phyloP scores from a whole-genome alignment of 768 basidiomycete species.

The Cubamyces lactineus region DNA sequence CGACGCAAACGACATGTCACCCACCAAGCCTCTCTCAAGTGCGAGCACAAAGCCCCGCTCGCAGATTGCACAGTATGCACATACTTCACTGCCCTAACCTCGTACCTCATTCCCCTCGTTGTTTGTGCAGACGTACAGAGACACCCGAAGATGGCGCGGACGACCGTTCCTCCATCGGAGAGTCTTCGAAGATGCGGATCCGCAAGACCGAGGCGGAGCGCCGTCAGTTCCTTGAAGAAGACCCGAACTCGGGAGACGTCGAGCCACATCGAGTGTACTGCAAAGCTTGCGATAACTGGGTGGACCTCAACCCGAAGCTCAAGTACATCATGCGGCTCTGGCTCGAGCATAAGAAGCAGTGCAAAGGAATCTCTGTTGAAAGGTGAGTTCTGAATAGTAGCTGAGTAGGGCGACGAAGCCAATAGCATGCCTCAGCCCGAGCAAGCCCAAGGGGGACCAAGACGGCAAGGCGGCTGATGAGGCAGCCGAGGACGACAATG shows the following conservation, averaged over 20 bases:
- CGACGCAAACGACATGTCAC: conserved; percentile 10
- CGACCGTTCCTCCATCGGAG: conserved; percentile 57
- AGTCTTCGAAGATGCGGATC: conserved; percentile 47
- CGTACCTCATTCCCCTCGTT: background rate
- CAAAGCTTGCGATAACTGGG: conserved; percentile 56
- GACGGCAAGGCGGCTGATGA: conserved; percentile 16
- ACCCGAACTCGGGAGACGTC: conserved; percentile 58
- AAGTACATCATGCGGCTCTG: conserved; percentile 63
- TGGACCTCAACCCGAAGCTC: conserved; percentile 57
- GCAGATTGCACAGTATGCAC: conserved; percentile 13
- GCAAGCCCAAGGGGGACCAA: conserved; percentile 1
- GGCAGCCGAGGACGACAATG: conserved; percentile 32
- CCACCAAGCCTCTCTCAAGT: conserved; percentile 20
- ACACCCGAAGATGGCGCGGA: conserved; percentile 41
- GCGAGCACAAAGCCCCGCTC: conserved; percentile 19
- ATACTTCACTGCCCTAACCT: too few species aligned
- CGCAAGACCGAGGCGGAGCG: conserved; percentile 63
- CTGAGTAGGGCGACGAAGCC: background rate
- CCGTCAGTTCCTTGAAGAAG: conserved; percentile 63
- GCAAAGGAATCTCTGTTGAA: conserved; percentile 38
- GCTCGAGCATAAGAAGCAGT: conserved; percentile 59
- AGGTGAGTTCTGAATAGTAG: conserved; percentile 1
- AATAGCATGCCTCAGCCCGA: conserved; percentile 1
- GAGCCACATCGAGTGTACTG: conserved; percentile 65
- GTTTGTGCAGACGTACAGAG: conserved; percentile 15